These are phyloP conservation scores for Zygoascus biomembranicola DNA, from an alignment of 805 yeast genomes.

Conservation along the genomic window DNA sequence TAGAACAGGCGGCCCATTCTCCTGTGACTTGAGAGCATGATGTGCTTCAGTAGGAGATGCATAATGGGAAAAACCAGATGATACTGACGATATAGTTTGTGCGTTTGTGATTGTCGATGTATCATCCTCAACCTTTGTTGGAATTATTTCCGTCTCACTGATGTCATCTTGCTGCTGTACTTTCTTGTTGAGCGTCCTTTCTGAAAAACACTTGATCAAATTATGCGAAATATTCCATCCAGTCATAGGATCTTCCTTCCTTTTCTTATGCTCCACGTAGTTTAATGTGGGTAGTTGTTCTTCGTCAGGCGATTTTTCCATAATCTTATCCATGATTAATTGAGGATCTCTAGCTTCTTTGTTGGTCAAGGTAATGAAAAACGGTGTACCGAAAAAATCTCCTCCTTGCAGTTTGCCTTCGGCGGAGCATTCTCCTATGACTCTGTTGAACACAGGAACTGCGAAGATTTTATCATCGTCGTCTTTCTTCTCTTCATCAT, in stretches of 20 bases:
- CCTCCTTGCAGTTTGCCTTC: slow-evolving; percentile 4
- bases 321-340: slow-evolving; percentile 48
- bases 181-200: neutral
- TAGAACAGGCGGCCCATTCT: neutral
- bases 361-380: slow-evolving; percentile 50
- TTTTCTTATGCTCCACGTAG: slow-evolving; percentile 3
- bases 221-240: slow-evolving; percentile 8
- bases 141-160: neutral
- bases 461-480: slow-evolving; percentile 10
- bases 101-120: neutral
- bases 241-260: slow-evolving; percentile 8
- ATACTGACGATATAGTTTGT: neutral
- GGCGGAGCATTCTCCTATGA: slow-evolving; percentile 1
- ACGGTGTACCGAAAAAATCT: slow-evolving; percentile 62
- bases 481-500: slow-evolving; percentile 1
- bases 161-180: neutral
- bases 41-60: neutral
- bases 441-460: slow-evolving; percentile 18
- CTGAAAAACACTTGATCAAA: neutral
- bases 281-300: neutral
- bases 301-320: slow-evolving; percentile 1
- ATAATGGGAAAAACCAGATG: neutral
- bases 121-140: neutral
- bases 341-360: slow-evolving; percentile 52
- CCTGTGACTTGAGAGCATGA: neutral